Evolutionary conservation across 106 monocot genomes (phyloP), one percentile per base, ranked within the genome.

Genomic region (Acanthochlamys bracteata): DNA sequence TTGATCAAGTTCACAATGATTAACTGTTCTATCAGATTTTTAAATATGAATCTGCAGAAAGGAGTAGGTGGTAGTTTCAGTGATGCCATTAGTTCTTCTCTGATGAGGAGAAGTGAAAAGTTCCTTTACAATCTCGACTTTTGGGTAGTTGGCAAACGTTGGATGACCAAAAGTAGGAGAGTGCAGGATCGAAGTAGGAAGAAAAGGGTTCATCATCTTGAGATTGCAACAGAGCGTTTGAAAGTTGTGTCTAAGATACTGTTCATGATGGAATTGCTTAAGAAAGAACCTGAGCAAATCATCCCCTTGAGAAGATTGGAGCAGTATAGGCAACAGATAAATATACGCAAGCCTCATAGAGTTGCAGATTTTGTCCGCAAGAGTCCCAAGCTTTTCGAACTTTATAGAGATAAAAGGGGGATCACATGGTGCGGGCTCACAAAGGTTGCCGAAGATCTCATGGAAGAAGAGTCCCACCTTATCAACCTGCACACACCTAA

Each of bases 171-270:
- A 60, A 76, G 82, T 55, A 70, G 79, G 24, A 74, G 84, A 24
- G 86, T 93, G 39, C 84, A 89, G 43, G 89, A 94, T 61, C 62
- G 85, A 59, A 86, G 86, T 67, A 84, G 76, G 77, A 81, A 79
- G 10, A 94, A 94, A 65, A 66, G 90, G 25, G 66, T 90, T 25
- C 82, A 87, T 41, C 65, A 82, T 49, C 78, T 95, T 19, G 87
- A 95, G 68, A 78, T 75, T 4, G 86, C 71, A 17, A 90, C 86
- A 1, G 75, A 87, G 69, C 62, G 79, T 27, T 87, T 76, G 82
- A 87, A 87, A 27, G 77, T 83, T 8, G 59, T 53, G 52, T 83
- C 87, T 11, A 87, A 87, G 16, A 74, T 87, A 42, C 56, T 80
- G 23, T 53, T 72, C 56, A 39, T 87, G 11, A 71, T 87, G 71